Conservation (phyloP, 495 filamentous ascomycete species). For the Aspergillus indologenus region DNA sequence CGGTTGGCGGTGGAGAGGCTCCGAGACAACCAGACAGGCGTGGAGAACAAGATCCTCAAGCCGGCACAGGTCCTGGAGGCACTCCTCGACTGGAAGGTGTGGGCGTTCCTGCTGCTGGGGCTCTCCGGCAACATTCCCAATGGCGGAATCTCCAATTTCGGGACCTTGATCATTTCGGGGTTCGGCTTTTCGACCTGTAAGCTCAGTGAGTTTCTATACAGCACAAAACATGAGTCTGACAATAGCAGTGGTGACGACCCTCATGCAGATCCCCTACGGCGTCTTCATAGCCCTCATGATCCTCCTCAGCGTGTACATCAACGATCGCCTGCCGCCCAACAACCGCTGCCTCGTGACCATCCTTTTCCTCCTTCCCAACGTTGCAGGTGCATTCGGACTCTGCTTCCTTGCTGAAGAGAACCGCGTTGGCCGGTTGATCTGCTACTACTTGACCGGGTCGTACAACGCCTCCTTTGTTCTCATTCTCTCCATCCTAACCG, state of each 20-base stretch:
- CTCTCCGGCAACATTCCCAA: conserved; percentile 40
- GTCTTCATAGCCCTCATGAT: conserved; percentile 51
- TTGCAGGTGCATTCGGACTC: conserved; percentile 49
- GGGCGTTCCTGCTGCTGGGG: conserved; percentile 36
- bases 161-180: conserved; percentile 55
- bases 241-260: conserved; percentile 28
- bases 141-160: conserved; percentile 54
- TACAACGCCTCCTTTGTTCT: conserved; percentile 60
- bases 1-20: conserved; percentile 50
- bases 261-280: conserved; percentile 54
- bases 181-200: conserved; percentile 50
- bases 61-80: conserved; percentile 48
- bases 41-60: conserved; percentile 54
- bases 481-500: conserved; percentile 51
- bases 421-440: conserved; percentile 43
- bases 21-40: conserved; percentile 51
- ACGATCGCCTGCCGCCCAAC: conserved; percentile 47
- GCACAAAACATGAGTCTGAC: background rate
- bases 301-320: conserved; percentile 47
- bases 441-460: conserved; percentile 51
- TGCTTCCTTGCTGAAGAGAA: conserved; percentile 38
- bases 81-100: conserved; percentile 46
- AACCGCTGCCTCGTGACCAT: conserved; percentile 47
- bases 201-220: conserved; percentile 21
- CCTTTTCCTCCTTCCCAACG: conserved; percentile 47